Evolutionary conservation across 805 yeast species (phyloP).

Genomic region (Metschnikowia kunwiensis): DNA sequence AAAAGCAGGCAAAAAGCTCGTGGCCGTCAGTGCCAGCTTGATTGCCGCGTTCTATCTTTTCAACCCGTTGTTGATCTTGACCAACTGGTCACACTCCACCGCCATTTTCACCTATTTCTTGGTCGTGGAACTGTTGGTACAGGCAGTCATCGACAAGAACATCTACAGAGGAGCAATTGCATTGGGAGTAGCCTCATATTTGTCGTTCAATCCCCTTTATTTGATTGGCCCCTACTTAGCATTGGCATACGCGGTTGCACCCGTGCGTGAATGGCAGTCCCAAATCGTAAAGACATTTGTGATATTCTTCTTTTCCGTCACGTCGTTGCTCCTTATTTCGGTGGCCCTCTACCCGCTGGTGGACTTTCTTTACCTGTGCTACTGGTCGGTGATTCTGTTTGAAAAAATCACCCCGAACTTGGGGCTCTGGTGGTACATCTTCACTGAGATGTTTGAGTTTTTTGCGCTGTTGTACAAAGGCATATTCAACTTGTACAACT

Average conservation of each 20-base stretch:
- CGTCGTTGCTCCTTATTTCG: slow-evolving; percentile 35
- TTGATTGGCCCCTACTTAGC: slow-evolving; percentile 57
- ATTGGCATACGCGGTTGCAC: slow-evolving; percentile 25
- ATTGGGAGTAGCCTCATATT: slow-evolving; percentile 61
- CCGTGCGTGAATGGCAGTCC: slow-evolving; percentile 12
- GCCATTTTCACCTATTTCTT: slow-evolving; percentile 57
- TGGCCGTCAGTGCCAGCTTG: slow-evolving; percentile 38
- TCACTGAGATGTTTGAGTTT: slow-evolving; percentile 90
- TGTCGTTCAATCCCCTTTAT: slow-evolving; percentile 61
- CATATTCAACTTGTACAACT: slow-evolving; percentile 73
- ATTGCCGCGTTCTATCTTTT: slow-evolving; percentile 66
- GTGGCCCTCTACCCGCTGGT: slow-evolving; percentile 29
- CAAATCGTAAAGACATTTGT: slow-evolving; percentile 10
- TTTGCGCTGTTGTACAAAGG: slow-evolving; percentile 81
- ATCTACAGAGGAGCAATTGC: slow-evolving; percentile 45
- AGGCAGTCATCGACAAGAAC: slow-evolving; percentile 40
- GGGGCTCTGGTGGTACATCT: slow-evolving; percentile 98
- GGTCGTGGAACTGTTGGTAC: slow-evolving; percentile 45
- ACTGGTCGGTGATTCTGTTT: slow-evolving; percentile 56
- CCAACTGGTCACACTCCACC: slow-evolving; percentile 69
- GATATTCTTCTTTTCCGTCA: slow-evolving; percentile 17
- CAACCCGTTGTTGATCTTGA: slow-evolving; percentile 75
- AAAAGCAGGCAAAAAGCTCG: slow-evolving; percentile 16
- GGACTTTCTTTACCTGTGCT: slow-evolving; percentile 43
- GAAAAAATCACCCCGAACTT: slow-evolving; percentile 80